phyloP scores from a whole-genome alignment of 495 filamentous ascomycete species.

The Penicillium desertorum region DNA sequence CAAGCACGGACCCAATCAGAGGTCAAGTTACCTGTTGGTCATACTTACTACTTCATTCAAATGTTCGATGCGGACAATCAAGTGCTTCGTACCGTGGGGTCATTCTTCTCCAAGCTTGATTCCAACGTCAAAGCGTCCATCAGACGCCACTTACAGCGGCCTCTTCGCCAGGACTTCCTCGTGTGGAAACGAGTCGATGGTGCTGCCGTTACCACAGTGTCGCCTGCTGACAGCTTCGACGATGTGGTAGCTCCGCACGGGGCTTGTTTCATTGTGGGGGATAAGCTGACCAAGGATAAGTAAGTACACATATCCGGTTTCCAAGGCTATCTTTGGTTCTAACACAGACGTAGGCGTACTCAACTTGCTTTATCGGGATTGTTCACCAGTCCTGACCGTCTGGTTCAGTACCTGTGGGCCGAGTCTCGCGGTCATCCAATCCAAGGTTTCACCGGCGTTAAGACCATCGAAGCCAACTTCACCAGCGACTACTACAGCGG shows the following conservation, averaged over 20 bases:
- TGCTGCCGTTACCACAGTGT: slow-evolving; percentile 40
- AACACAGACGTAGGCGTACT: slow-evolving; percentile 29
- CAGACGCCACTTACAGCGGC: slow-evolving; percentile 41
- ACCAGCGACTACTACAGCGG: slow-evolving; percentile 50
- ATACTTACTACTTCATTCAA: slow-evolving; percentile 53
- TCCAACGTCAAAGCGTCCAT: slow-evolving; percentile 47
- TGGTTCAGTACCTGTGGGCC: slow-evolving; percentile 50
- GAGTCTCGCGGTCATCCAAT: slow-evolving; percentile 45
- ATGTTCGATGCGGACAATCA: slow-evolving; percentile 52
- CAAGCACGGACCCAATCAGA: slow-evolving; percentile 10
- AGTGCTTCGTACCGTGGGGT: slow-evolving; percentile 52
- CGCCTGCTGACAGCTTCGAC: slow-evolving; percentile 41
- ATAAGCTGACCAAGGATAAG: slow-evolving; percentile 44
- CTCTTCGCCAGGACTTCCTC: slow-evolving; percentile 41
- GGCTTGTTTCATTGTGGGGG: slow-evolving; percentile 46
- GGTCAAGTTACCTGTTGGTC: slow-evolving; percentile 32
- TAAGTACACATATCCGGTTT: slow-evolving; percentile 16
- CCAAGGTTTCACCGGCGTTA: slow-evolving; percentile 44
- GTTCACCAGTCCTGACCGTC: slow-evolving; percentile 45
- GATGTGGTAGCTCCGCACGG: slow-evolving; percentile 42
- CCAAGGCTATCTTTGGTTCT: slow-evolving; percentile 4
- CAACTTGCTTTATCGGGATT: slow-evolving; percentile 41
- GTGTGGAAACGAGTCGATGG: slow-evolving; percentile 48
- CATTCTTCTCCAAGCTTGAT: slow-evolving; percentile 45
- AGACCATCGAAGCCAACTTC: slow-evolving; percentile 49